Percentiles rank a stretch among this genome's conserved stretches.
These are phyloP conservation scores for Eudorina sp. DNA, from an alignment of 139 green algal species.

Conservation along the genomic window DNA sequence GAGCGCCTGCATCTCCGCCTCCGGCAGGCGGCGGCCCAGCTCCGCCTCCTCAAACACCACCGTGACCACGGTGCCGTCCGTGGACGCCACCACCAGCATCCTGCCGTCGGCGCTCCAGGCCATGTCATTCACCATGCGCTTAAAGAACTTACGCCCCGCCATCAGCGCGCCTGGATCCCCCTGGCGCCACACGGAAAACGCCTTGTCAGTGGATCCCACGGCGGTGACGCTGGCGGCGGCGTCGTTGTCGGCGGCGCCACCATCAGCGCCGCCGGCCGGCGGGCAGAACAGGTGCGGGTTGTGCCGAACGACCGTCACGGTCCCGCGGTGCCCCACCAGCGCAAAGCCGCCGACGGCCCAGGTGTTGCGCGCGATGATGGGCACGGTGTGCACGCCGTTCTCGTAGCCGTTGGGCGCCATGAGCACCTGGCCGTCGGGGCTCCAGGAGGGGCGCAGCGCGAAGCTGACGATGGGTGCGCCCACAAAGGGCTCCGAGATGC, in stretches of 20 bases:
- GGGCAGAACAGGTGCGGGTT: conserved; percentile 79
- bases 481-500: conserved; percentile 56
- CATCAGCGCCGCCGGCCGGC: neutral
- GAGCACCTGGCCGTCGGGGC: conserved; percentile 84
- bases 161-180: conserved; percentile 54
- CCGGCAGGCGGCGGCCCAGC: conserved; percentile 57
- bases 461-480: conserved; percentile 53
- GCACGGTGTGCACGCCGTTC: conserved; percentile 32
- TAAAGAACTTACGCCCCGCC: conserved; percentile 10
- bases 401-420: conserved; percentile 64
- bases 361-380: conserved; percentile 45
- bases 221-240: neutral
- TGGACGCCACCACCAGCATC: conserved; percentile 78
- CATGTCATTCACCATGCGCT: conserved; percentile 77
- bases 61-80: conserved; percentile 78
- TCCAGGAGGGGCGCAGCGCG: conserved; percentile 73
- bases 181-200: conserved; percentile 73
- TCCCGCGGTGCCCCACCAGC: conserved; percentile 73
- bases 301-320: conserved; percentile 78
- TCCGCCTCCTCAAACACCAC: conserved; percentile 49
- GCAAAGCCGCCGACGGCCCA: conserved; percentile 30
- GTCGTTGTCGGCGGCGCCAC: neutral
- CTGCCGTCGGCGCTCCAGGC: conserved; percentile 90
- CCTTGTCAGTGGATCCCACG: conserved; percentile 53
- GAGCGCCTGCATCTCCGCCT: conserved; percentile 66